Evolutionary conservation across 495 filamentous ascomycete genomes (phyloP).

Genomic region (Bathelium albidoporum): DNA sequence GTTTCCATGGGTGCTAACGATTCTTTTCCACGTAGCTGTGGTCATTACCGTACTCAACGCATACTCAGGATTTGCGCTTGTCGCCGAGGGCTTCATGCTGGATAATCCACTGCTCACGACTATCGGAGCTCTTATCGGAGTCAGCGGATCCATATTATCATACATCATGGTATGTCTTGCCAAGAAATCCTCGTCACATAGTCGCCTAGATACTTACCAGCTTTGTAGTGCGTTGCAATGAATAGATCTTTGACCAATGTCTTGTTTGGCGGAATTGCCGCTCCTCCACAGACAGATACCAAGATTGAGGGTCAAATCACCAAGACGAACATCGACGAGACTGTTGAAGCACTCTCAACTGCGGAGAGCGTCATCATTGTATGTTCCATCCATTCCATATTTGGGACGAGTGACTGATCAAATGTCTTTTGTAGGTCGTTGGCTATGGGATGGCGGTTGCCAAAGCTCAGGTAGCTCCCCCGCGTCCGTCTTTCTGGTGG

Average conservation of each 20-base stretch:
- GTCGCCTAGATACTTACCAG: neutral
- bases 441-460: conserved; percentile 85
- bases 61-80: conserved; percentile 73
- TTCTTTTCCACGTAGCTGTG: conserved; percentile 36
- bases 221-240: conserved; percentile 63
- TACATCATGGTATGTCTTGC: conserved; percentile 49
- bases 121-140: conserved; percentile 70
- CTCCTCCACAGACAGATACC: conserved; percentile 48
- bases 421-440: conserved; percentile 36
- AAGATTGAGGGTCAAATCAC: conserved; percentile 67
- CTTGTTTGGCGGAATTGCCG: conserved; percentile 64
- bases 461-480: conserved; percentile 34
- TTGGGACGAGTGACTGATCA: neutral
- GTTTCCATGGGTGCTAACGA: neutral
- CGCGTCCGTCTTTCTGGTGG: neutral
- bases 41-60: conserved; percentile 80
- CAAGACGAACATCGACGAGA: conserved; percentile 64
- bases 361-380: conserved; percentile 69
- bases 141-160: conserved; percentile 70
- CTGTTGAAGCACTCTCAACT: conserved; percentile 55
- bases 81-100: conserved; percentile 81
- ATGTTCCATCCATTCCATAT: conserved; percentile 4
- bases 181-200: neutral
- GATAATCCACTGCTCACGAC: conserved; percentile 69
- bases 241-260: conserved; percentile 73